Conservation (phyloP, 352 stramenopile genomes). For the Phytophthora tubulina region DNA sequence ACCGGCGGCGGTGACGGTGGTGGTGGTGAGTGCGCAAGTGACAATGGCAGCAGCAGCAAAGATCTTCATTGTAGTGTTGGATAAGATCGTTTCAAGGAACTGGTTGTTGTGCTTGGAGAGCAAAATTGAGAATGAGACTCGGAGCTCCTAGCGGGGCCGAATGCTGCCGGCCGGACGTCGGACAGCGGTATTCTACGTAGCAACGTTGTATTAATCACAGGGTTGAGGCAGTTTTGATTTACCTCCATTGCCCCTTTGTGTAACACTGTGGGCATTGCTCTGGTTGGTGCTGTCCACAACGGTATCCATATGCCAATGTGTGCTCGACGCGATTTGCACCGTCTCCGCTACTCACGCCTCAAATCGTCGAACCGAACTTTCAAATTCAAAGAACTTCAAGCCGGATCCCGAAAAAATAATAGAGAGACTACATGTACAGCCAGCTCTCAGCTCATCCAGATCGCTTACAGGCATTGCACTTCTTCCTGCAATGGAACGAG, state of each 20-base stretch:
- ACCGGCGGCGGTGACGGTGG: slow-evolving; percentile 4
- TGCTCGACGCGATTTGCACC: slow-evolving; percentile 2
- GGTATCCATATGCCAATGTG: not conserved
- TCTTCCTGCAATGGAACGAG: not conserved
- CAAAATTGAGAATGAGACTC: slow-evolving; percentile 5
- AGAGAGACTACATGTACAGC: not conserved
- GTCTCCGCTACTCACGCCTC: not conserved
- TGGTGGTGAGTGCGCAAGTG: slow-evolving; percentile 14
- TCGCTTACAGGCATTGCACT: not conserved
- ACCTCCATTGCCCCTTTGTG: not conserved
- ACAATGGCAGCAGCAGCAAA: slow-evolving; percentile 2
- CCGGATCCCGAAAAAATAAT: not conserved
- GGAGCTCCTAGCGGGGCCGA: not conserved
- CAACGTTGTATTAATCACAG: not conserved
- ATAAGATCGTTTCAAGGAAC: not conserved
- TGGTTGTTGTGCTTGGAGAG: slow-evolving; percentile 5
- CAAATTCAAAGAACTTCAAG: slow-evolving; percentile 8
- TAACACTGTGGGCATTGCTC: not conserved
- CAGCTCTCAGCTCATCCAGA: too few species aligned
- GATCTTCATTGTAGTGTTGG: slow-evolving; percentile 20
- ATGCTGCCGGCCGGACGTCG: not conserved
- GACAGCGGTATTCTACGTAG: not conserved
- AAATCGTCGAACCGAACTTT: slow-evolving; percentile 3
- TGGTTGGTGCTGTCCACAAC: not conserved
- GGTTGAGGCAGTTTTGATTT: not conserved